A percentile compares a stretch with the other conserved stretches of the same genome.
phyloP scores from a whole-genome alignment of 495 filamentous ascomycete species.

The Penicillium bialowiezense region DNA sequence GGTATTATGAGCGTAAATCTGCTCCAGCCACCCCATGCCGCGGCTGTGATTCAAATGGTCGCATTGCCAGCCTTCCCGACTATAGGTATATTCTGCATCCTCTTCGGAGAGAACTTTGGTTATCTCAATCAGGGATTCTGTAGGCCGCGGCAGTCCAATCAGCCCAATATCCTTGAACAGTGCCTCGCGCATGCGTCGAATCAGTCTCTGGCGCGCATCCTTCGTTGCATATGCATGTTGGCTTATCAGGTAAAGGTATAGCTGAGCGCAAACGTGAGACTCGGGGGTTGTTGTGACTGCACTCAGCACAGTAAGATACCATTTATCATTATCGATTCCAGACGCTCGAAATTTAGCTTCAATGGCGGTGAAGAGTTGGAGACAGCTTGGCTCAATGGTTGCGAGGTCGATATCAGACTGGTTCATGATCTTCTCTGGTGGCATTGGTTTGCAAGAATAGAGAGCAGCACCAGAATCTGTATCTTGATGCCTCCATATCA shows the following conservation, averaged over 20 bases:
- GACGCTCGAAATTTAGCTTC: conserved; percentile 14
- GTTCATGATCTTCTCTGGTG: background rate
- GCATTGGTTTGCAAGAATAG: too few relatives aligned
- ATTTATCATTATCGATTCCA: conserved; percentile 12
- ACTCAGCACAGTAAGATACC: conserved; percentile 20
- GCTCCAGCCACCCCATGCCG: conserved; percentile 36
- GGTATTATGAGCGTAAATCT: conserved; percentile 20
- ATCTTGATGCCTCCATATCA: too few relatives aligned
- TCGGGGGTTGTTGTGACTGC: conserved; percentile 32
- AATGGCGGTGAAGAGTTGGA: conserved; percentile 11
- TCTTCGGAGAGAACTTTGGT: conserved; percentile 31
- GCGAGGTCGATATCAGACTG: background rate
- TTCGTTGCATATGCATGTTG: conserved; percentile 27
- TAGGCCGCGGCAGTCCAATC: conserved; percentile 39
- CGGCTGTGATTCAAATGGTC: conserved; percentile 33
- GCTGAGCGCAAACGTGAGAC: conserved; percentile 30
- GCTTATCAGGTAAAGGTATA: conserved; percentile 42
- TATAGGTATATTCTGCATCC: conserved; percentile 37
- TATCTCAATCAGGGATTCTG: conserved; percentile 38
- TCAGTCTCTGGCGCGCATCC: conserved; percentile 29
- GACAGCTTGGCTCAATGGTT: conserved; percentile 2
- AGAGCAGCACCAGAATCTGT: too few relatives aligned
- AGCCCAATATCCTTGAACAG: conserved; percentile 41
- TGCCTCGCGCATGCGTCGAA: conserved; percentile 40
- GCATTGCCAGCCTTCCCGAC: conserved; percentile 25